A percentile compares a stretch with the other conserved stretches of the same genome.
Conservation (phyloP, 2,329 filamentous ascomycete species). For the Ambrosiella beaveri region DNA sequence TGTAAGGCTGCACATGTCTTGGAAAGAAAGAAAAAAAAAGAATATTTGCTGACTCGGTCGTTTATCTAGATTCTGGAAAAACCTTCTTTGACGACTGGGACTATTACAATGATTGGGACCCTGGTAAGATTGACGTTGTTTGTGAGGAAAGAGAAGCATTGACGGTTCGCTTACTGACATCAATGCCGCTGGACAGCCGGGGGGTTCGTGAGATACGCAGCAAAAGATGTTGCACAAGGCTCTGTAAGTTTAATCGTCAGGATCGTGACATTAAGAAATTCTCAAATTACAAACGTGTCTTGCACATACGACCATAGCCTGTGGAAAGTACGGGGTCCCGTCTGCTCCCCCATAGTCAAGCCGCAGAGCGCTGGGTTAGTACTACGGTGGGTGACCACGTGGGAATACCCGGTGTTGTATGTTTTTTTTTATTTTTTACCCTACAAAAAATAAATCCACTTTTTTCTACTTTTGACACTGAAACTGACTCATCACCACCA, state of each 20-base stretch:
- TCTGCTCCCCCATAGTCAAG: neutral
- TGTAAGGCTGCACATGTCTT: neutral
- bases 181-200: neutral
- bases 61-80: constrained; percentile 27
- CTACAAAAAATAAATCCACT: too few species aligned
- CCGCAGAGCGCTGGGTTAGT: neutral
- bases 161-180: too few species aligned
- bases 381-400: neutral
- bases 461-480: neutral
- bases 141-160: neutral
- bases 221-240: neutral
- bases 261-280: neutral
- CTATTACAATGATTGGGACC: constrained; percentile 34
- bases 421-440: neutral
- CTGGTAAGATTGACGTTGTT: constrained; percentile 20
- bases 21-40: neutral
- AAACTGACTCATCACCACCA: constrained; percentile 15
- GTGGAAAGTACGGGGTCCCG: neutral
- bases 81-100: constrained; percentile 38
- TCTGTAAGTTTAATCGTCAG: neutral
- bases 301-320: neutral
- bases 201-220: neutral
- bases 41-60: neutral
- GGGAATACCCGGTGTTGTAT: neutral
- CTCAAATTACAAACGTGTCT: neutral